phyloP scores from a whole-genome alignment of 352 stramenopile species.

The Elongisporangium anandrum region DNA sequence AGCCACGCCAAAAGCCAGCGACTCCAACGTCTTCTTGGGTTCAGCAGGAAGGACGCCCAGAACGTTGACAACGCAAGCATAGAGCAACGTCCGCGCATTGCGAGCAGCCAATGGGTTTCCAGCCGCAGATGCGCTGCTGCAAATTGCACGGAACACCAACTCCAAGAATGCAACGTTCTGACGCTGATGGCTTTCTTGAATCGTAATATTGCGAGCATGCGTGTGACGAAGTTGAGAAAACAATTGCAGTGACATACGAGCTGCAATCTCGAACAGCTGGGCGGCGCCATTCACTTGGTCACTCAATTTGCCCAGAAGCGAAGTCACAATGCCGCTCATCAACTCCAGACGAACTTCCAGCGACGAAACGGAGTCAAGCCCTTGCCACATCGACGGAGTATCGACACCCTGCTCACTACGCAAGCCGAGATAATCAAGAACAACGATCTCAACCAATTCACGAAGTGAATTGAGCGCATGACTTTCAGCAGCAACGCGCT shows the following conservation, averaged over 20 bases:
- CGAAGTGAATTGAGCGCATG: constrained; percentile 74
- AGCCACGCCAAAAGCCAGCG: constrained; percentile 2
- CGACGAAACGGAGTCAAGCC: constrained; percentile 50
- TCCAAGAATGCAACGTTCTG: constrained; percentile 54
- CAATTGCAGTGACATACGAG: constrained; percentile 57
- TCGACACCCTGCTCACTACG: constrained; percentile 28
- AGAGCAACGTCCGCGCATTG: constrained; percentile 73
- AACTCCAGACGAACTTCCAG: constrained; percentile 52
- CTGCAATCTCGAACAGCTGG: constrained; percentile 75
- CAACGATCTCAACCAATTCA: constrained; percentile 74
- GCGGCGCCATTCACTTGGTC: constrained; percentile 43
- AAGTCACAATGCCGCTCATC: constrained; percentile 56
- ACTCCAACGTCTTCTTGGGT: constrained; percentile 5
- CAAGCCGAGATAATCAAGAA: constrained; percentile 66
- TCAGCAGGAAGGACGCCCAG: constrained; percentile 31
- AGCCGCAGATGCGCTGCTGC: constrained; percentile 47
- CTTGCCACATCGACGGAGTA: constrained; percentile 53
- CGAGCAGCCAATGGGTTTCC: constrained; percentile 72
- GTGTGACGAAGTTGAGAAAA: constrained; percentile 44
- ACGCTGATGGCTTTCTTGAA: constrained; percentile 16
- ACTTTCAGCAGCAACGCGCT: constrained; percentile 74
- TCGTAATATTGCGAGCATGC: constrained; percentile 1
- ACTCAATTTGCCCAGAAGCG: constrained; percentile 60
- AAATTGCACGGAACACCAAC: constrained; percentile 57
- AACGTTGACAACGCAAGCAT: constrained; percentile 73